Percentiles rank a stretch among this genome's conserved stretches.
Conservation (phyloP, 345 rosid genomes). For the Hibiscus syriacus region DNA sequence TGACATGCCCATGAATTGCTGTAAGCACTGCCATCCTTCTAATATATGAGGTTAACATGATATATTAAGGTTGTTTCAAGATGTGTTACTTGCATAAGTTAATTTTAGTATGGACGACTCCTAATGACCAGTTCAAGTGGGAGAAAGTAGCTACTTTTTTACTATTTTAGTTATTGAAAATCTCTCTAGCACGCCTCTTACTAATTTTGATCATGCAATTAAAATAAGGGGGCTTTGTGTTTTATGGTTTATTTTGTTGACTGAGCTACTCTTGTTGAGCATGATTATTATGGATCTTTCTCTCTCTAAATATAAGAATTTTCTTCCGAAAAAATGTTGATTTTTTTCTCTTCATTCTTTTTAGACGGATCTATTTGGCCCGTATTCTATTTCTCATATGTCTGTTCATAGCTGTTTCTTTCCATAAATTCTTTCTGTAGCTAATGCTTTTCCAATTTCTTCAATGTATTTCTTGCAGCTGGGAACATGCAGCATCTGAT, state of each 20-base stretch:
- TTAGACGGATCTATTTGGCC: neutral
- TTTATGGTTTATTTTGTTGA: slow-evolving; percentile 2
- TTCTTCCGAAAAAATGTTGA: neutral
- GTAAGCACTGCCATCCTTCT: slow-evolving; percentile 45
- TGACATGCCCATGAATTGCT: slow-evolving; percentile 62
- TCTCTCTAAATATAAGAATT: neutral
- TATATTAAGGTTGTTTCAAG: slow-evolving; percentile 2
- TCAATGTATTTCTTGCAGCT: slow-evolving; percentile 34
- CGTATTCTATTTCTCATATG: neutral
- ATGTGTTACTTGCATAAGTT: neutral
- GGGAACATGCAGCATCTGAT: slow-evolving; percentile 95
- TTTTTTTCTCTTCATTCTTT: neutral
- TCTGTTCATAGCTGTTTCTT: slow-evolving; percentile 6
- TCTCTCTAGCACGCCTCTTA: neutral
- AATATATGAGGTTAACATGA: neutral
- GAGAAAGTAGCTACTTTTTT: neutral
- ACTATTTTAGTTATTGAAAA: neutral
- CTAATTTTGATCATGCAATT: neutral
- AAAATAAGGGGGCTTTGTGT: neutral
- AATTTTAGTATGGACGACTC: neutral
- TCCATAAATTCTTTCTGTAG: slow-evolving; percentile 2
- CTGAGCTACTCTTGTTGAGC: neutral
- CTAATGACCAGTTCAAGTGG: neutral
- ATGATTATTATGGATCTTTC: neutral
- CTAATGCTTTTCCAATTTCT: neutral